Conservation (phyloP, 2,329 filamentous ascomycete genomes). For the Cryphonectria nitschkei region DNA sequence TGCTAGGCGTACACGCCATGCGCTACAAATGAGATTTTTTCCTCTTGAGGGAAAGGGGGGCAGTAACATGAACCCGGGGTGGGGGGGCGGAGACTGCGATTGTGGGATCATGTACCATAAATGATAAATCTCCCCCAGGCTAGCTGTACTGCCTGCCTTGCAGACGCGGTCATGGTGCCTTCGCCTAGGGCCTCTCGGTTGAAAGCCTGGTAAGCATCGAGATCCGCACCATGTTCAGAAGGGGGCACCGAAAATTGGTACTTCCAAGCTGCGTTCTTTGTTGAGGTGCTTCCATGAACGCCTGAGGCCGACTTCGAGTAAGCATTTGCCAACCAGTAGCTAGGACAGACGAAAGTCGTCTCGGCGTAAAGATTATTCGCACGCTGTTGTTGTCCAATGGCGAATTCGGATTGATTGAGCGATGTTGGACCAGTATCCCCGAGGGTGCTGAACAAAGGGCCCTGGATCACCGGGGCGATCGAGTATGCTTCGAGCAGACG, state of each 20-base stretch:
- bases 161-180: constrained; percentile 32
- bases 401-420: constrained; percentile 38
- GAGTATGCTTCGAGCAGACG: constrained; percentile 33
- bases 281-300: constrained; percentile 29
- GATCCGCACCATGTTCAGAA: constrained; percentile 42
- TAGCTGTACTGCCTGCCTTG: constrained; percentile 31
- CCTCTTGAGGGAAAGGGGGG: no score
- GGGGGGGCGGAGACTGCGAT: not conserved
- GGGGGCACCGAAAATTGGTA: constrained; percentile 48
- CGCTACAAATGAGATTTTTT: no score
- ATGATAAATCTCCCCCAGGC: constrained; percentile 47
- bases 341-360: constrained; percentile 56
- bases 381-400: constrained; percentile 53
- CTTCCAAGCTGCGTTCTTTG: constrained; percentile 41
- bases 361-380: constrained; percentile 56
- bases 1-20: not conserved
- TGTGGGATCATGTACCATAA: constrained; percentile 26
- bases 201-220: constrained; percentile 35
- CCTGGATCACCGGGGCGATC: constrained; percentile 24
- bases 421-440: constrained; percentile 40
- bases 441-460: constrained; percentile 31
- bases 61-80: no score
- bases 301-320: constrained; percentile 38
- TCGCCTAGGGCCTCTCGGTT: constrained; percentile 26
- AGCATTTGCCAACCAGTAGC: constrained; percentile 55